Evolutionary conservation across 1,284 basidiomycete genomes (phyloP), one percentile per base, ranked within the genome.

Genomic region (Thelephora terrestris): DNA sequence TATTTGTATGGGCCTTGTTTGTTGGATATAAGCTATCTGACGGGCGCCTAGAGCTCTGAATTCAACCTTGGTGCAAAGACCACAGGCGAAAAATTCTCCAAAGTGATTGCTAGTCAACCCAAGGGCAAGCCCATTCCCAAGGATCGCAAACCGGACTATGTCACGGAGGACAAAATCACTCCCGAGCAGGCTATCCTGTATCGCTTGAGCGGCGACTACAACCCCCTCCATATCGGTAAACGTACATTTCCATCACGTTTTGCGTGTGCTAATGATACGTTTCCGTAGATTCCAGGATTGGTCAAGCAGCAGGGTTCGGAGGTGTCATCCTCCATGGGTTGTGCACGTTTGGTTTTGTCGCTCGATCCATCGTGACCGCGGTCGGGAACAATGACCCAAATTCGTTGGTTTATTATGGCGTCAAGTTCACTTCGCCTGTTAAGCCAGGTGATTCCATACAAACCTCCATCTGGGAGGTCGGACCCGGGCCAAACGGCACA

Each of bases 321-420:
- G 87, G 82, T 43, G 78, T 83, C 35, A 90, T 91, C 57, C 72
- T 91, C 14, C 89, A 91, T 58, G 89, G 88, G n/a, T 70, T 91
- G 20, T 77, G 79, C 14, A 79, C 81, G 0, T 89, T 75, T 59
- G 88, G 87, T 5, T 88, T 88, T 59, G 83, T 72, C 7, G 88
- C 85, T 2, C 79, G 88, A 36, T 83, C 76, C 0, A 64, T 91
- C 42, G 71, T 91, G 50, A 71, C 74, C 45, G 71, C 73, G 4
- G 70, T 82, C 20, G 84, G 76, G 0, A 73, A 70, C 1, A 74
- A 73, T 36, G 75, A 85, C 54, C 73, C 82, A 1, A 68, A 66
- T 2, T 69, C 80, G 5, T 68, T 91, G 51, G 78, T 72, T 52
- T 72, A 78, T 58, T 83, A 85, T 57, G 79, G 81, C 6, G 79